Base-by-base conservation (phyloP, 495 filamentous ascomycete species). In the Margaritispora aquatica region DNA sequence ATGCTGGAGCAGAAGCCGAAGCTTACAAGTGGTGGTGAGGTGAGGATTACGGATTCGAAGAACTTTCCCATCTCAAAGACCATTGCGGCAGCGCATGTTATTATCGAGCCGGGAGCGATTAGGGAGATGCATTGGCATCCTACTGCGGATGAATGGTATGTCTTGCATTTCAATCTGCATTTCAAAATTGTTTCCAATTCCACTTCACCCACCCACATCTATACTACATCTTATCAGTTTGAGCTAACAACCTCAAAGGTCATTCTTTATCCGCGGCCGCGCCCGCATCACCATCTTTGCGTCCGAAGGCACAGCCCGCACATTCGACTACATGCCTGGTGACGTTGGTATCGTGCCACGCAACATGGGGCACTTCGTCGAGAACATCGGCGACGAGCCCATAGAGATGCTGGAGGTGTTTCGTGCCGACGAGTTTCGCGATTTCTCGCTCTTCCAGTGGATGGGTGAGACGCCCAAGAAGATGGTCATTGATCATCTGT, bases 51-150 rank as follows among this genome's bases (percentile, higher is more conserved):
- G 13, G 86, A 88, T 61, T 80, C 84, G 0, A 59, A 69, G 0
- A 84, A 74, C 9, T 89, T 89, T 74, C 85, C 86, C 2, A 72
- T 86, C 13, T 70, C 74, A 0, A 63, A 66, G 21, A 80, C 77
- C 62, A 83, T 88, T 70, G 80, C 83, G 1, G 81, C 81, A 0
- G 86, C 85, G 0, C 68, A 86, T 1, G 84, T 88, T 0, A 83
- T 79, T 1, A 80, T 91, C 27, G 72, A 84, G 41, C 86, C 87
- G 0, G 86, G 86, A 44, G 85, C 82, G 0, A 81, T 91, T 79
- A 80, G 88, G 2, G 88, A 92, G 66, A 80, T 92, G 47, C 88
- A 92, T 71, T 92, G 88, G 88, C 88, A 90, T 59, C 84, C 87
- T 0, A 79, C 76, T 13, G 83, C 82, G 19, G 88, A 90, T 68